Conservation (phyloP, 192 early-diverging fungal species). For the Umbelopsis vinacea region DNA sequence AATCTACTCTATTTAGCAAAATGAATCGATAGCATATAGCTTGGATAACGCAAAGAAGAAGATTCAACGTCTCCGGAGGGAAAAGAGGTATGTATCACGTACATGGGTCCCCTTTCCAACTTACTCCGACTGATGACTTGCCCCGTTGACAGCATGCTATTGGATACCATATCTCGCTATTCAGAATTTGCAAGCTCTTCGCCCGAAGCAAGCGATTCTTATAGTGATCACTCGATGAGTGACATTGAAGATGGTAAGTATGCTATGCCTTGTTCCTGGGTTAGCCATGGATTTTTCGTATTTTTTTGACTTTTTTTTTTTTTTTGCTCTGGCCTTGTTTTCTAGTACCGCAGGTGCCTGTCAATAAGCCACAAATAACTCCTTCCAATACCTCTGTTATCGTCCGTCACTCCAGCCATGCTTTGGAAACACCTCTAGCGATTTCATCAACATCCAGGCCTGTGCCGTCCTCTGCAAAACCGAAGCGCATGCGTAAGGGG, state of each 20-base stretch:
- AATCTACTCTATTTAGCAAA: conserved; percentile 13
- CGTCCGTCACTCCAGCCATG: not conserved
- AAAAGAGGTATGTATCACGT: conserved; percentile 24
- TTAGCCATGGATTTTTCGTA: not conserved
- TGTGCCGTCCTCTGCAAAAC: conserved; percentile 22
- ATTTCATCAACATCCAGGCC: not conserved
- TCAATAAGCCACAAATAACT: conserved; percentile 18
- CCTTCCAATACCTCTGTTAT: not conserved
- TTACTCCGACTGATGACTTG: not conserved
- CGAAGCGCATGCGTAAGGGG: conserved; percentile 31
- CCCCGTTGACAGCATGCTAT: conserved; percentile 18
- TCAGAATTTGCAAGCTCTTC: conserved; percentile 8
- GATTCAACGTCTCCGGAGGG: conserved; percentile 24
- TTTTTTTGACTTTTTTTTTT: not conserved
- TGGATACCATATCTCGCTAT: conserved; percentile 19
- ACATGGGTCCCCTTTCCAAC: not conserved
- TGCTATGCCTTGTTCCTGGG: no score
- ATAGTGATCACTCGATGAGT: conserved; percentile 14
- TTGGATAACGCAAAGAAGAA: conserved; percentile 23
- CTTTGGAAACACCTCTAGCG: not conserved
- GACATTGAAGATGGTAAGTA: conserved; percentile 21
- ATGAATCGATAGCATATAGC: conserved; percentile 23
- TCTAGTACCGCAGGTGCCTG: not conserved
- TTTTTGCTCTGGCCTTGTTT: conserved; percentile 9
- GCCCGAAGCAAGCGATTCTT: conserved; percentile 19